Conservation (phyloP, 441 rosid species). For the Pelargonium cotyledonis region DNA sequence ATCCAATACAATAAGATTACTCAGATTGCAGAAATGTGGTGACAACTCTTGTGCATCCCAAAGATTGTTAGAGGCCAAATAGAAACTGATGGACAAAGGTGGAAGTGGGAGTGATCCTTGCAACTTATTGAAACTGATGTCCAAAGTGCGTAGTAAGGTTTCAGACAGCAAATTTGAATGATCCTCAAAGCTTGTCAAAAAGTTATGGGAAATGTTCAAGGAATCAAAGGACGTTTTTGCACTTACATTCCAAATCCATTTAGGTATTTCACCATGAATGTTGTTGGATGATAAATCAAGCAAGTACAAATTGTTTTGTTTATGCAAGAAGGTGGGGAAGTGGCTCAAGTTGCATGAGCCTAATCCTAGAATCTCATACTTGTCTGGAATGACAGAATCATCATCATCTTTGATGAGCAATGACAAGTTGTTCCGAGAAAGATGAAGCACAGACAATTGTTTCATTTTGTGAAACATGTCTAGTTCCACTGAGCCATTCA, state of each 20-base stretch:
- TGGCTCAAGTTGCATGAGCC: constrained; percentile 5
- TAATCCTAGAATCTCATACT: background rate
- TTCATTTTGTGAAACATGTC: background rate
- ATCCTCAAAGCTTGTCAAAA: background rate
- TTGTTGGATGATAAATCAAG: constrained; percentile 8
- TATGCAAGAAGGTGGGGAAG: background rate
- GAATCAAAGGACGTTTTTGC: background rate
- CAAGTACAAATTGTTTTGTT: rapidly evolving
- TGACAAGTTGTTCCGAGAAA: background rate
- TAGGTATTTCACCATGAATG: background rate
- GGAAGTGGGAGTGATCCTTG: background rate
- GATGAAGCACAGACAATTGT: background rate
- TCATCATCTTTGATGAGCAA: background rate
- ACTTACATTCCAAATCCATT: background rate
- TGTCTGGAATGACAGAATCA: background rate
- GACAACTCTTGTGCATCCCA: background rate
- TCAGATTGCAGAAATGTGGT: background rate
- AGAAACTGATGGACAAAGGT: background rate
- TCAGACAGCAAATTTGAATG: background rate
- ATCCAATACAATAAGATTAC: background rate
- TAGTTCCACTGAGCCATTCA: background rate
- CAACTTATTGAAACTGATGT: background rate
- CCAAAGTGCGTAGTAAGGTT: background rate
- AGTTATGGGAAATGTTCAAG: background rate
- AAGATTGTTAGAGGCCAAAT: background rate